A percentile compares a stretch with the other conserved stretches of the same genome.
Conservation (phyloP, 257 asterid genomes). For the Voacanga thouarsii region DNA sequence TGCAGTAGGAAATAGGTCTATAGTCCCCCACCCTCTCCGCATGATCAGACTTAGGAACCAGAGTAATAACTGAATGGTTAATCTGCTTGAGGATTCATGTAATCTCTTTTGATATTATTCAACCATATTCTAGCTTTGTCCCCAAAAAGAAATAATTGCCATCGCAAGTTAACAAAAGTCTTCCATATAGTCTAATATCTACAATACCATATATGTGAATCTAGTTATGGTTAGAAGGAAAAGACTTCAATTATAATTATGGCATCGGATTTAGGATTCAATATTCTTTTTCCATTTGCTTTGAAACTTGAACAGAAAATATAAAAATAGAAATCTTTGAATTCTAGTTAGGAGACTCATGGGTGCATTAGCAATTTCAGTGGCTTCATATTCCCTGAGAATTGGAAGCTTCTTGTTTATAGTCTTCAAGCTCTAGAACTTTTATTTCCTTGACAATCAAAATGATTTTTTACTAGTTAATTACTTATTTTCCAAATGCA, state of each 20-base stretch:
- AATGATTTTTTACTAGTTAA: not conserved
- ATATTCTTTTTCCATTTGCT: not conserved
- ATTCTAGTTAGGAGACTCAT: not conserved
- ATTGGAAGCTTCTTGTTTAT: constrained; percentile 1
- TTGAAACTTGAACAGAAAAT: not conserved
- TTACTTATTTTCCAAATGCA: not conserved
- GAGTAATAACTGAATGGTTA: too few relatives aligned
- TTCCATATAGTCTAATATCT: not conserved
- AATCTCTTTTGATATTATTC: not conserved
- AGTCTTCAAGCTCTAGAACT: not conserved
- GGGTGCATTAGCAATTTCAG: not conserved
- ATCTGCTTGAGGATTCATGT: too few relatives aligned
- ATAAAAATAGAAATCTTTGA: not conserved
- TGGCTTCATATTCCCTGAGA: not conserved
- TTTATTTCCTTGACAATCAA: not conserved
- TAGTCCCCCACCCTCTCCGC: too few relatives aligned
- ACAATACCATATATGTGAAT: not conserved
- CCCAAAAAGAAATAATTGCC: not conserved
- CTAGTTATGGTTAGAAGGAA: not conserved
- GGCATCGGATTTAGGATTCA: not conserved
- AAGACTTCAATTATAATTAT: not conserved
- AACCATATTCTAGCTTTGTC: not conserved
- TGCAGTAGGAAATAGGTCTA: too few relatives aligned
- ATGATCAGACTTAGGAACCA: too few relatives aligned
- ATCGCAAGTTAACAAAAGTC: not conserved